These are phyloP conservation scores for Skeletonema potamos DNA, from an alignment of 108 stramenopile species.

Conservation along the genomic window DNA sequence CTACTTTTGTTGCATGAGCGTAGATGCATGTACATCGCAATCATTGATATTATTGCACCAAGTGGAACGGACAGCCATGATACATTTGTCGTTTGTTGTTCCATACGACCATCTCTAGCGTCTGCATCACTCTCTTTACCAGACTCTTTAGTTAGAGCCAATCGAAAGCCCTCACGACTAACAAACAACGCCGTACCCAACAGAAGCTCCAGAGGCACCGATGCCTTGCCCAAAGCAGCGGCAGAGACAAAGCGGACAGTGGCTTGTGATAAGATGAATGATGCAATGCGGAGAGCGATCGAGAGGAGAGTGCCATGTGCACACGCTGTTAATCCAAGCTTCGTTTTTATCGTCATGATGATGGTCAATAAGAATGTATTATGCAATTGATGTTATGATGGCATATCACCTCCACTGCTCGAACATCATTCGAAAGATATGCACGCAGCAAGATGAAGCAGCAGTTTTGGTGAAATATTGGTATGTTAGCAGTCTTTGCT, in stretches of 20 bases:
- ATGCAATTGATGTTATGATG: too few relatives aligned
- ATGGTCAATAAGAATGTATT: too few relatives aligned
- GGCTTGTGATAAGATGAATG: conserved; percentile 74
- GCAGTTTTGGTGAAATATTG: too few relatives aligned
- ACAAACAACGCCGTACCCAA: conserved; percentile 79
- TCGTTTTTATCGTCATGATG: not conserved
- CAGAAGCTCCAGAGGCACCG: conserved; percentile 78
- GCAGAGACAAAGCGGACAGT: conserved; percentile 76
- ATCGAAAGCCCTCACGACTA: conserved; percentile 87
- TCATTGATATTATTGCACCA: conserved; percentile 19
- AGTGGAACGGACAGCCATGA: conserved; percentile 56
- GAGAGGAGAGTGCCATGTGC: conserved; percentile 63
- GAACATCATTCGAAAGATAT: too few relatives aligned
- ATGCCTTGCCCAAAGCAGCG: conserved; percentile 69
- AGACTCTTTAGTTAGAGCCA: conserved; percentile 65
- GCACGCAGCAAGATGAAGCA: too few relatives aligned
- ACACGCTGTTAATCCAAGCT: conserved; percentile 32
- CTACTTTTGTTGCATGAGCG: conserved; percentile 14
- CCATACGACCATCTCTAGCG: conserved; percentile 27
- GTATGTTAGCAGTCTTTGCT: too few relatives aligned
- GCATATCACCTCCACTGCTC: too few relatives aligned
- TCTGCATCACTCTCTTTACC: conserved; percentile 11
- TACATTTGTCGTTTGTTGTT: conserved; percentile 43
- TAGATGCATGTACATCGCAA: conserved; percentile 46
- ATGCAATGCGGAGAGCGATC: conserved; percentile 58